phyloP scores from a whole-genome alignment of 2,329 filamentous ascomycete species.

The Monosporascus ibericus region DNA sequence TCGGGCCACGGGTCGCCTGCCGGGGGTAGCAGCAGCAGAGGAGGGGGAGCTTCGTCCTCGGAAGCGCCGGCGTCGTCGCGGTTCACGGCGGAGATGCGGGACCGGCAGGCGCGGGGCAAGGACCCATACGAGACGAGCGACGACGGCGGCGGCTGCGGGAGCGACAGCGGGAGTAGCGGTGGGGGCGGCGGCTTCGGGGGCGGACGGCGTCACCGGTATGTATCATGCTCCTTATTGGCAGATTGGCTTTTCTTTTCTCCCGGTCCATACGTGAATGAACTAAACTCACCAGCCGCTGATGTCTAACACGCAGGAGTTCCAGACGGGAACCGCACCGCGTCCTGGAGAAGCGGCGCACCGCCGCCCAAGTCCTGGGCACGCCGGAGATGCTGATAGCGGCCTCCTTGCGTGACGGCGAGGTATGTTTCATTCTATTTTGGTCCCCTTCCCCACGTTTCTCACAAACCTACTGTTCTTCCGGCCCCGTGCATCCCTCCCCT shows the following conservation, averaged over 20 bases:
- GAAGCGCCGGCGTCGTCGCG: not conserved
- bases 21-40: not conserved
- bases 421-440: constrained; percentile 28
- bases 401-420: constrained; percentile 47
- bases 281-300: not conserved
- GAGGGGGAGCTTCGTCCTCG: too few relatives aligned
- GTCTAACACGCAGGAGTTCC: not conserved
- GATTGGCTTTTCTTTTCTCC: not conserved
- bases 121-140: constrained; percentile 40
- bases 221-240: not conserved
- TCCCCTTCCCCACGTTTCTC: not conserved
- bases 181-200: constrained; percentile 9
- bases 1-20: not conserved
- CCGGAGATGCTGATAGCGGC: constrained; percentile 56
- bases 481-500: not conserved
- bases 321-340: constrained; percentile 35
- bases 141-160: constrained; percentile 17
- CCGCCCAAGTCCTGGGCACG: constrained; percentile 47
- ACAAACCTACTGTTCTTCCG: not conserved
- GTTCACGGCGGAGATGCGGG: constrained; percentile 48
- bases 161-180: constrained; percentile 4
- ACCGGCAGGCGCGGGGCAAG: constrained; percentile 54
- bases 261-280: too few relatives aligned
- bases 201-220: constrained; percentile 10
- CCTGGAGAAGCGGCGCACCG: constrained; percentile 40